Base-by-base conservation (phyloP, 2,329 filamentous ascomycete genomes). In the Talaromyces albobiverticillius region DNA sequence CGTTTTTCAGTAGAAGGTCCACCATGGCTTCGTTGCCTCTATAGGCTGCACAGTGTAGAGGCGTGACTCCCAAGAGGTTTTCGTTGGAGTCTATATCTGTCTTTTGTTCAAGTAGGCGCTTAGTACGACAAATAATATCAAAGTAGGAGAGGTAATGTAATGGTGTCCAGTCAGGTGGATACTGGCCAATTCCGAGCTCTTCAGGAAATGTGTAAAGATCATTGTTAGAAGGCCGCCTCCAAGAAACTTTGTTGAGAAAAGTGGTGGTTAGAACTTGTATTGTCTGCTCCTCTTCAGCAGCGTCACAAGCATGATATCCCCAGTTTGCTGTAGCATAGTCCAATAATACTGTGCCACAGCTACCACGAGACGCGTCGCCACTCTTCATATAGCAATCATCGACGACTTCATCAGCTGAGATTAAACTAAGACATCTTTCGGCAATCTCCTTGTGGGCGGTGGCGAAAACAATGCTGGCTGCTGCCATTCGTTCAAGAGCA, bases 201-300 rank as follows among this genome's bases (percentile, higher is more conserved):
- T 50, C 48, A 0, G 65, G 65, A 3, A 66, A 60, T 3, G 45
- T 53, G 4, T 41, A 54, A 8, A 46, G 46, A 10, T 60, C 56
- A 9, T 56, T 58, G 11, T 57, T n/a, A 1, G 64, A 64, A 14
- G 67, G 67, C 0, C 62, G 55, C 51, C 66, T 59, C 67, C 67
- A 70, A 2, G 51, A 53, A 6, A 70, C 55, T 29, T 70, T 70
- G 26, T 70, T 70, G 8, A 70, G 55, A n/a, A 69, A 70, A 0
- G 67, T 57, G n/a, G 55, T 56, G 14, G 66, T 65, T 1, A 70
- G 50, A 0, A 70, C 66, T 31, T 68, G 65, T 3, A 57, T 64
- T 0, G 66, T 65, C 23, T 62, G 63, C 40, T 70, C 67, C 7
- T 68, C 66, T 22, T 67, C 66, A 1, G 55, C 22, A 1, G 64